Conservation (phyloP, 1,284 basidiomycete species). For the Lentinula novae-zelandiae region DNA sequence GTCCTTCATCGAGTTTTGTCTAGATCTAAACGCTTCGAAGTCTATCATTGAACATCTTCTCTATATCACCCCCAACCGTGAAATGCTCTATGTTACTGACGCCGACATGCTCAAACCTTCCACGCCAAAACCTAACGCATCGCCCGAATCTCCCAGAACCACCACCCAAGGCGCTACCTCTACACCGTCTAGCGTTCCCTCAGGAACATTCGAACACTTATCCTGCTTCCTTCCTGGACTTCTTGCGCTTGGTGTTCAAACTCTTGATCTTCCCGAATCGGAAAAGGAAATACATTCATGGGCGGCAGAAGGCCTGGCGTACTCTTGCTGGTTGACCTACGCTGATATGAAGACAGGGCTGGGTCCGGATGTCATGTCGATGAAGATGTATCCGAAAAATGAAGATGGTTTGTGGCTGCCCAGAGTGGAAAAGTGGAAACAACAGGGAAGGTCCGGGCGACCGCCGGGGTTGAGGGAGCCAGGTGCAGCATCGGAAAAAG, state of each 20-base stretch:
- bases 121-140: background rate
- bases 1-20: background rate
- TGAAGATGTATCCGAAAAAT: slow-evolving; percentile 24
- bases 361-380: slow-evolving; percentile 56
- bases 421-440: slow-evolving; percentile 30
- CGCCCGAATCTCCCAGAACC: background rate
- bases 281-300: slow-evolving; percentile 43
- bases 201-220: slow-evolving; percentile 67
- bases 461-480: slow-evolving; percentile 47
- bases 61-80: slow-evolving; percentile 60
- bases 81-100: slow-evolving; percentile 71
- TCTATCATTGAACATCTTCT: slow-evolving; percentile 62
- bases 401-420: slow-evolving; percentile 46
- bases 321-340: slow-evolving; percentile 65
- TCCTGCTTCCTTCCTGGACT: slow-evolving; percentile 77
- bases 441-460: slow-evolving; percentile 4
- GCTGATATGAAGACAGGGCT: slow-evolving; percentile 59
- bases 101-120: slow-evolving; percentile 18
- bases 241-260: slow-evolving; percentile 65
- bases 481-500: slow-evolving; percentile 15
- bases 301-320: slow-evolving; percentile 68
- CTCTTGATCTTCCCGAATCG: slow-evolving; percentile 31
- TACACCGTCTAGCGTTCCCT: slow-evolving; percentile 24
- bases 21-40: slow-evolving; percentile 61
- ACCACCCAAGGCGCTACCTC: background rate